Evolutionary conservation across 352 stramenopile species (phyloP).

Genomic region (Thalassiosira livingstoniorum): DNA sequence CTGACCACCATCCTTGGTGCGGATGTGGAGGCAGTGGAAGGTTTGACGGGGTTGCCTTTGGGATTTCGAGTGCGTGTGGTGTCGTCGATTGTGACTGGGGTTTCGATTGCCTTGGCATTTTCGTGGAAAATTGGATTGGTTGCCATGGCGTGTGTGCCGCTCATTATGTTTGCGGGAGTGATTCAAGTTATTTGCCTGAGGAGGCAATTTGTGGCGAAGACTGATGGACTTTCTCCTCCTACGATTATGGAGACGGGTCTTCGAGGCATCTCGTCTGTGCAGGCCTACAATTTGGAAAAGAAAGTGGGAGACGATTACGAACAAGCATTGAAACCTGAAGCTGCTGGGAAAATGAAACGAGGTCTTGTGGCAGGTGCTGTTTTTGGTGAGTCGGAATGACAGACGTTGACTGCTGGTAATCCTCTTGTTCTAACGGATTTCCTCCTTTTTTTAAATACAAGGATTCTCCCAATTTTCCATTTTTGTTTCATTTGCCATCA

Average conservation of each 20-base stretch:
- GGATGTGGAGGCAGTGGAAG: constrained; percentile 51
- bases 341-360: constrained; percentile 40
- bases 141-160: constrained; percentile 78
- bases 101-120: constrained; percentile 66
- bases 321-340: constrained; percentile 42
- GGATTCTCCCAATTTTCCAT: constrained; percentile 34
- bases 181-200: constrained; percentile 64
- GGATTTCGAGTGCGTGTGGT: constrained; percentile 53
- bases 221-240: constrained; percentile 53
- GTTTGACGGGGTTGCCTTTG: constrained; percentile 35
- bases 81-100: constrained; percentile 43
- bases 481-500: constrained; percentile 63
- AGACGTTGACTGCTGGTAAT: no score
- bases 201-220: constrained; percentile 60
- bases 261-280: constrained; percentile 46
- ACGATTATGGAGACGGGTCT: constrained; percentile 61
- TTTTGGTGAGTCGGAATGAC: no score
- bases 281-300: constrained; percentile 62
- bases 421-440: no score
- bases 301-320: constrained; percentile 60
- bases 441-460: no score
- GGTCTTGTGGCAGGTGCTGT: constrained; percentile 57
- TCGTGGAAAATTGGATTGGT: constrained; percentile 77
- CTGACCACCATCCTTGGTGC: constrained; percentile 47
- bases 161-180: constrained; percentile 72